These are phyloP conservation scores for Anthracocystis walkeri DNA, from an alignment of 1,284 basidiomycete species.

Conservation along the genomic window DNA sequence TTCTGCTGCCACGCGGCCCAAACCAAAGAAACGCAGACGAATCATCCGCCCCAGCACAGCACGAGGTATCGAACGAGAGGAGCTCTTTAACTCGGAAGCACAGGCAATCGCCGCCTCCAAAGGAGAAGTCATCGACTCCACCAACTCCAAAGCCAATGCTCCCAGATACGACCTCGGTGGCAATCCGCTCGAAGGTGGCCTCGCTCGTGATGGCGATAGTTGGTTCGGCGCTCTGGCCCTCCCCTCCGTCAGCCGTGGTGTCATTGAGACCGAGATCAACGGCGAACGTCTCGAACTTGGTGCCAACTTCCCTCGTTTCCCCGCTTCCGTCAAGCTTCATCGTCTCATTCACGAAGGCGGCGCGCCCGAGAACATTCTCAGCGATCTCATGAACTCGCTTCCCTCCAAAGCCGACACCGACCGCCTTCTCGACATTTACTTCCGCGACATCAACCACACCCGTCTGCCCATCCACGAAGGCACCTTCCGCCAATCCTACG, in stretches of 20 bases:
- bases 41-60: conserved; percentile 50
- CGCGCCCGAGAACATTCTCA: conserved; percentile 57
- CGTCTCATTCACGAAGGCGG: conserved; percentile 66
- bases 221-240: conserved; percentile 66
- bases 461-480: conserved; percentile 90
- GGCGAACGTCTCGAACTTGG: conserved; percentile 65
- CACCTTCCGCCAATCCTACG: conserved; percentile 84
- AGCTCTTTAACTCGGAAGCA: conserved; percentile 57
- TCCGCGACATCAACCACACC: conserved; percentile 83
- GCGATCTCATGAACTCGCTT: conserved; percentile 60
- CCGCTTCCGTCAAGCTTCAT: conserved; percentile 62
- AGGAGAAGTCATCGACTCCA: conserved; percentile 50
- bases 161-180: conserved; percentile 48
- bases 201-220: conserved; percentile 61
- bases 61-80: conserved; percentile 61
- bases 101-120: conserved; percentile 50
- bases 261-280: conserved; percentile 63
- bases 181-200: conserved; percentile 61
- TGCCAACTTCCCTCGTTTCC: conserved; percentile 61
- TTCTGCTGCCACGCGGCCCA: conserved; percentile 19
- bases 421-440: conserved; percentile 62
- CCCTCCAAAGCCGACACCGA: conserved; percentile 57
- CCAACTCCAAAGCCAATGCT: conserved; percentile 19
- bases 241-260: conserved; percentile 61
- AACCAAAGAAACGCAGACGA: conserved; percentile 46